Base-by-base conservation (phyloP, 345 rosid species). In the Arabidopsis thaliana region DNA sequence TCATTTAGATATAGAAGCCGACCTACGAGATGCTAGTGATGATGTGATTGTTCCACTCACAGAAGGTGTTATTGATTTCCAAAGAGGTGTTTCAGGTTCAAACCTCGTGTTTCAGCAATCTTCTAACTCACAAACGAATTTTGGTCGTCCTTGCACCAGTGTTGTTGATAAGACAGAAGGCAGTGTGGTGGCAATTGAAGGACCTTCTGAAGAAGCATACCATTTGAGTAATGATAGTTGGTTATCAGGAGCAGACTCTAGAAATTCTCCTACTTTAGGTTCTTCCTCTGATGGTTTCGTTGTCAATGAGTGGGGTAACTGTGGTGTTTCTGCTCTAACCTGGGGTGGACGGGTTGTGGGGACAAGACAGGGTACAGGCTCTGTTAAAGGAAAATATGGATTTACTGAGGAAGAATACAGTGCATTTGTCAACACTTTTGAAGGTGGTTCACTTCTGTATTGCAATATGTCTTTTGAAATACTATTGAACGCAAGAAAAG, bases 321-420 rank as follows among this genome's bases (percentile, higher is more conserved):
- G 89, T 79, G 84, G 87, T 50, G 57, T 87, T 83, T 82, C 95
- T 78, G 73, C 88, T 78, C 84, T 89, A 78, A 83, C 98, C 48
- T 91, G 98, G 98, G 98, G 98, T 82, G 97, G 98, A 72, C 86
- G 97, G 83, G 91, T 88, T 80, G 97, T 94, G 67, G 95, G 93
- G 20, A 84, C 83, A 73, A 83, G 85, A 78, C 91, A 88, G 80
- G 85, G 82, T 57, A 86, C 86, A 66, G 62, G 82, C 64, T 80
- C 69, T 77, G 86, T 84, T 69, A 75, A 83, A 55, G 89, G 85
- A 45, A 89, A 87, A 78, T 85, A 78, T 46, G 91, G 91, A 66
- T 75, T 88, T 81, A 75, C 59, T 78, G 87, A 84, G 16, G 98
- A 91, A 82, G 93, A 94, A 59, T 85, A 91, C 80, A 89, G 84